Evolutionary conservation across 2,329 filamentous ascomycete genomes (phyloP).

Genomic region (Aaosphaeria pasadenensis): DNA sequence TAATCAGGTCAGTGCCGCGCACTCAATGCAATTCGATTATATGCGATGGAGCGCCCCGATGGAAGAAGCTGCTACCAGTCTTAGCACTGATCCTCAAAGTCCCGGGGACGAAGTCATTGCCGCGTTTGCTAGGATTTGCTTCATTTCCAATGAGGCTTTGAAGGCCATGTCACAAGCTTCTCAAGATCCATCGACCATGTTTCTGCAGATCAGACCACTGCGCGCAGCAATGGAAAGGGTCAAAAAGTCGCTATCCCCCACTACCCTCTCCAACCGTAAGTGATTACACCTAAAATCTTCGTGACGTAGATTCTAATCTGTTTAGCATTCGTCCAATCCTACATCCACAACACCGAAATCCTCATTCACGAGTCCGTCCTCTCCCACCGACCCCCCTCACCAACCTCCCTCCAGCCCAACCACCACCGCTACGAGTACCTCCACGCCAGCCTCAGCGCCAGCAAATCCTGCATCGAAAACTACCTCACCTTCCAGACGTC

Average conservation of each 20-base stretch:
- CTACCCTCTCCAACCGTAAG: neutral
- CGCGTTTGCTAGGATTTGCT: conserved; percentile 35
- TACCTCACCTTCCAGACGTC: neutral
- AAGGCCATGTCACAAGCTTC: conserved; percentile 19
- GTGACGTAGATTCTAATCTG: too few relatives aligned
- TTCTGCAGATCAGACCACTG: neutral
- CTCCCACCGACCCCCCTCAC: too few relatives aligned
- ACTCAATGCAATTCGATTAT: conserved; percentile 32
- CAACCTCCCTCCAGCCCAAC: neutral
- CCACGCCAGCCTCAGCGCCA: conserved; percentile 7
- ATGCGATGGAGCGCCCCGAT: conserved; percentile 59
- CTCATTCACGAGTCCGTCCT: conserved; percentile 5
- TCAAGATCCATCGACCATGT: conserved; percentile 8
- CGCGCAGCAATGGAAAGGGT: neutral
- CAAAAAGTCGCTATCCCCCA: neutral
- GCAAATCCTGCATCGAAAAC: conserved; percentile 7
- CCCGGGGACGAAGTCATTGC: conserved; percentile 52
- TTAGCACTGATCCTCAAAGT: conserved; percentile 47
- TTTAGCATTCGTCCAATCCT: conserved; percentile 4
- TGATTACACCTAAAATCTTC: too few relatives aligned
- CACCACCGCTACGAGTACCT: conserved; percentile 8
- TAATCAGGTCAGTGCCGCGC: conserved; percentile 14
- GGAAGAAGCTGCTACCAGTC: conserved; percentile 53
- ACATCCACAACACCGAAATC: conserved; percentile 4
- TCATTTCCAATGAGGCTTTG: conserved; percentile 17